Evolutionary conservation across 2,329 filamentous ascomycete genomes (phyloP).

Genomic region (Aspergillus udagawae): DNA sequence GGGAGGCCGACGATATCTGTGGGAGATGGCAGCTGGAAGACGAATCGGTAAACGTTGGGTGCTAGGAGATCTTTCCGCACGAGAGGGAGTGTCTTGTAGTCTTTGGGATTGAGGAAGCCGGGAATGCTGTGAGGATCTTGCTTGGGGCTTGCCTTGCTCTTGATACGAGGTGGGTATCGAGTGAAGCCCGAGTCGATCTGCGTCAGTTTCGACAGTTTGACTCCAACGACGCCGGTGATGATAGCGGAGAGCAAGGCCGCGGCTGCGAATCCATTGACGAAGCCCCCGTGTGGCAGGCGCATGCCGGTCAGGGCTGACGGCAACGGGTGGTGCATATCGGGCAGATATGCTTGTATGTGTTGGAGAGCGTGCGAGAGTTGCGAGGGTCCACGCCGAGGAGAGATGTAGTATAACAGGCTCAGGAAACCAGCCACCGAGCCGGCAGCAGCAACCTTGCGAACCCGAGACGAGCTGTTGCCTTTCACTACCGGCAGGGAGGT

Average conservation of each 20-base stretch:
- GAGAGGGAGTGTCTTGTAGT: constrained; percentile 48
- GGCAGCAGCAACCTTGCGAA: not conserved
- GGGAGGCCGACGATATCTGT: constrained; percentile 50
- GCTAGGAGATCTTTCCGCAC: constrained; percentile 19
- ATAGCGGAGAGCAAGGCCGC: constrained; percentile 11
- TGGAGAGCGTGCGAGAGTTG: not conserved
- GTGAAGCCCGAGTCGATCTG: constrained; percentile 22
- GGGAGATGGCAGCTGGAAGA: constrained; percentile 47
- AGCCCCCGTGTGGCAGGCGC: constrained; percentile 7
- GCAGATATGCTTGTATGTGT: not conserved
- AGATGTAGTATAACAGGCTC: not conserved
- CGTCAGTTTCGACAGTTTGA: constrained; percentile 14
- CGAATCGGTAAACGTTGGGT: constrained; percentile 39
- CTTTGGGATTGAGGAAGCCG: constrained; percentile 49
- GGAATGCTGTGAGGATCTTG: constrained; percentile 38
- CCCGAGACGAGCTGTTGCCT: not conserved
- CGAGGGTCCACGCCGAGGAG: not conserved
- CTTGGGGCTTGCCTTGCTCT: constrained; percentile 35
- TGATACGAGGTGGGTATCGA: constrained; percentile 32
- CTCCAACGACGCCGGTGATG: constrained; percentile 6
- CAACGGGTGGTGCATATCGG: not conserved
- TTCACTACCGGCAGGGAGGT: not conserved
- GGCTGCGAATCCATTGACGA: constrained; percentile 18
- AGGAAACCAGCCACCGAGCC: not conserved
- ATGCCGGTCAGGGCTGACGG: not conserved